Base-by-base conservation (phyloP, 805 yeast genomes). In the Myxozyma lipomycoides region DNA sequence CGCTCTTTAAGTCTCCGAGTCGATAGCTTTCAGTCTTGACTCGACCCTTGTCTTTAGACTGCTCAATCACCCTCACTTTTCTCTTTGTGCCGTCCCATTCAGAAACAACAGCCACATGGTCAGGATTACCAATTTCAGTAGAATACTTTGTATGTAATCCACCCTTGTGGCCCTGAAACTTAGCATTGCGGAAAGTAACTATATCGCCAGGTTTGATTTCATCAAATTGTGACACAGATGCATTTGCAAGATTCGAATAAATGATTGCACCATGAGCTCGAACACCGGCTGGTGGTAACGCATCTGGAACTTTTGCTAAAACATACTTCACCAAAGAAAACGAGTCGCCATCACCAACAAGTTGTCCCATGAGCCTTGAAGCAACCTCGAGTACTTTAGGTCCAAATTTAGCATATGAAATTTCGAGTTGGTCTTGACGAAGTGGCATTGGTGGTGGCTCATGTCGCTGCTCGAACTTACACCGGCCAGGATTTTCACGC, bases 171-270 rank as follows among this genome's bases (percentile, higher is more conserved):
- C 82, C 78, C 55, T 78, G 79, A 68, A 91, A 90, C 53, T 77
- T 77, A 4, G 88, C 96, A 49, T 81, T 81, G 61, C 82, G 78
- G 55, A 88, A 77, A 45, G 88, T 85, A 38, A 88, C 68, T 7
- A 91, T 74, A 66, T 93, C 98, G 52, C 98, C 98, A 0, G 95
- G 83, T 43, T 78, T 74, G 48, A 89, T 77, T 37, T 81, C 84
- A 48, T 80, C 88, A 26, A 69, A 61, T 58, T 77, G 81, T 15
- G 74, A 68, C 4, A 80, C 76, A 4, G 72, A 61, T 40, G 79
- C 75, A 61, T 74, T 75, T 52, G 73, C 75, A 61, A 70, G 58
- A 59, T 77, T 84, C 56, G 73, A 71, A 68, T 82, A 89, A 54
- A 84, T 74, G 21, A 78, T 74, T n/a, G 77, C 83, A 36, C 98